Percentiles rank a stretch among this genome's conserved stretches.
Conservation (phyloP, 1,284 basidiomycete genomes). For the Tilletia indica region DNA sequence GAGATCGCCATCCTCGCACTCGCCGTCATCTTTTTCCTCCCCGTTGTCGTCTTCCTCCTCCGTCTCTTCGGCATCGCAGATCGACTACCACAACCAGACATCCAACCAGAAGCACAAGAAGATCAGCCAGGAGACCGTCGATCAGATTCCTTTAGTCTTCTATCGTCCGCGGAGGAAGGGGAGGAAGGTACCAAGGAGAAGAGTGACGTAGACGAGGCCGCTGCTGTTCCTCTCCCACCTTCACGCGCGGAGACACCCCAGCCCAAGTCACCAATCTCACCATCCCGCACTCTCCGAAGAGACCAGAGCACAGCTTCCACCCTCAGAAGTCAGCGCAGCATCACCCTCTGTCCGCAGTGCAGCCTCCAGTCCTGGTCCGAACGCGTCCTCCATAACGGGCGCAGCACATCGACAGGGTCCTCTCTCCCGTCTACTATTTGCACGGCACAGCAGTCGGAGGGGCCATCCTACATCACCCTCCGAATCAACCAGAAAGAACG, state of each 20-base stretch:
- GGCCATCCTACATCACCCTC: neutral
- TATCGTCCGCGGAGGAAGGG: conserved; percentile 37
- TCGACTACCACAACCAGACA: conserved; percentile 20
- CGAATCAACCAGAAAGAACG: too few relatives aligned
- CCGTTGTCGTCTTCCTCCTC: conserved; percentile 36
- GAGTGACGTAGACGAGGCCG: neutral
- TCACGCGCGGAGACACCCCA: neutral
- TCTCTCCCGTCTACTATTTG: conserved; percentile 10
- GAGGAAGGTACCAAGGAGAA: conserved; percentile 18
- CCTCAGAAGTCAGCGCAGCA: neutral
- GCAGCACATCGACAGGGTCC: conserved; percentile 2
- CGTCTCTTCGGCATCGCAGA: conserved; percentile 37
- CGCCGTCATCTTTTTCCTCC: conserved; percentile 40
- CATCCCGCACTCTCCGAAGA: neutral
- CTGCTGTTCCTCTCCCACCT: conserved; percentile 2
- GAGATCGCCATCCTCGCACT: conserved; percentile 40
- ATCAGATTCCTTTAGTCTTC: conserved; percentile 40
- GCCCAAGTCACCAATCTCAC: neutral
- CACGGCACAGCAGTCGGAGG: neutral
- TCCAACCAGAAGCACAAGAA: conserved; percentile 33
- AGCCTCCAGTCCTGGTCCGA: neutral
- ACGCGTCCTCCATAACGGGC: neutral
- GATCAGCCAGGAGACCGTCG: conserved; percentile 37
- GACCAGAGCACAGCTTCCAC: conserved; percentile 8
- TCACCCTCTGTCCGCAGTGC: neutral